These are phyloP conservation scores for Triticum timopheevii DNA, from an alignment of 176 grass and related monocot genomes.

Conservation along the genomic window DNA sequence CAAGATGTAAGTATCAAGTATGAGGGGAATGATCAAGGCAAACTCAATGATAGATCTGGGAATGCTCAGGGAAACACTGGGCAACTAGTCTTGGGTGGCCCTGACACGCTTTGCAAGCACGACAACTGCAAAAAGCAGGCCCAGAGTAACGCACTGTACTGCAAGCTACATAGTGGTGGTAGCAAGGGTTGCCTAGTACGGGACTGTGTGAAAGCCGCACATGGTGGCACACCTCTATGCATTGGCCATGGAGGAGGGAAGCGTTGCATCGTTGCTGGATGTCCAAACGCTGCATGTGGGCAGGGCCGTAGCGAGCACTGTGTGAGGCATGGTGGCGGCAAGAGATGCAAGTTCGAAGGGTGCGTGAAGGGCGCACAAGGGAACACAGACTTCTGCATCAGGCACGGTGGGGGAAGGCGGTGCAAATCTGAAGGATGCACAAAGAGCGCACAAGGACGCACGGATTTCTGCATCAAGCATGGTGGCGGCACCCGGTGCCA, in stretches of 20 bases:
- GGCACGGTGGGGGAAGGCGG: conserved; percentile 50
- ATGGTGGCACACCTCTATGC: conserved; percentile 57
- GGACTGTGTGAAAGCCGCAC: conserved; percentile 38
- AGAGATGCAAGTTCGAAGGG: conserved; percentile 45
- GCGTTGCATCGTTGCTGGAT: conserved; percentile 40
- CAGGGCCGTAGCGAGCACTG: conserved; percentile 39
- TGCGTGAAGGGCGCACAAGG: conserved; percentile 54
- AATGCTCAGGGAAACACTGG: neutral
- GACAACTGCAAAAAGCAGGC: conserved; percentile 39
- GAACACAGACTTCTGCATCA: conserved; percentile 50
- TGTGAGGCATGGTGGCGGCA: conserved; percentile 53
- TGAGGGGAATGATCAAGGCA: conserved; percentile 30
- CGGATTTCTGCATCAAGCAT: conserved; percentile 51
- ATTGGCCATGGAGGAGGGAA: conserved; percentile 58
- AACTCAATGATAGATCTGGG: conserved; percentile 38
- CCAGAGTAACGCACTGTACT: conserved; percentile 32
- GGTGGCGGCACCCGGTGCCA: conserved; percentile 49
- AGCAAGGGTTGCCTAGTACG: conserved; percentile 42
- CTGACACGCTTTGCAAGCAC: conserved; percentile 28
- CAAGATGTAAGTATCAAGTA: conserved; percentile 33
- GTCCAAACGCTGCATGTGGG: conserved; percentile 53
- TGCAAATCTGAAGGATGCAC: conserved; percentile 51
- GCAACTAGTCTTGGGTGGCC: conserved; percentile 16
- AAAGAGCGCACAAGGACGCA: conserved; percentile 50
- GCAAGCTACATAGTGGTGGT: conserved; percentile 42